A percentile compares a stretch with the other conserved stretches of the same genome.
These are phyloP conservation scores for Carex pumila DNA, from an alignment of 176 grass and related monocot genomes.

Conservation along the genomic window DNA sequence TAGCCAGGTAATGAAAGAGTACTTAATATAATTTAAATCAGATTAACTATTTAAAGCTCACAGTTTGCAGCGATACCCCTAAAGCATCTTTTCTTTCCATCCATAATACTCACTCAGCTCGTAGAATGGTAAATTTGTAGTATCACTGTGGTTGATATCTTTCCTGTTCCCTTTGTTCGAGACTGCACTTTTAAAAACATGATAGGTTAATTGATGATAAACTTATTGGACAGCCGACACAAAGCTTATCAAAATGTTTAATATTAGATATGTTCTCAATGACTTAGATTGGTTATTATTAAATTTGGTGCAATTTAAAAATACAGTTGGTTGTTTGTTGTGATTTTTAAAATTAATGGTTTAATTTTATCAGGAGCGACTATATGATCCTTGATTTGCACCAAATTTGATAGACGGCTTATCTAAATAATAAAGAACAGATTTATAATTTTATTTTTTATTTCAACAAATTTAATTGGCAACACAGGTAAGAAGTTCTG, in stretches of 20 bases:
- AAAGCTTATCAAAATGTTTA: neutral
- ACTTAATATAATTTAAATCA: neutral
- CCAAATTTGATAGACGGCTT: neutral
- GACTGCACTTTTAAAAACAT: neutral
- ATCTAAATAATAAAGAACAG: neutral
- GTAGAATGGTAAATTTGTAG: neutral
- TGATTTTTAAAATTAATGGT: neutral
- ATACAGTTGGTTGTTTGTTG: neutral
- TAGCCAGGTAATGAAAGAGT: slow-evolving; percentile 9
- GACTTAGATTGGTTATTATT: neutral
- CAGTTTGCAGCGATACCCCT: neutral
- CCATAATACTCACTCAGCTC: neutral
- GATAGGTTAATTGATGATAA: neutral
- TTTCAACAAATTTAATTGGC: neutral
- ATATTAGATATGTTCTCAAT: neutral
- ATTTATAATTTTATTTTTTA: neutral
- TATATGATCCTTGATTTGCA: neutral
- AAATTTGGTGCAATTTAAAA: neutral
- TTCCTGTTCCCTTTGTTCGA: neutral
- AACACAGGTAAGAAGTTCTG: neutral
- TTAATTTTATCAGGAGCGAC: neutral
- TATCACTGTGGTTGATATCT: neutral
- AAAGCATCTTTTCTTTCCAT: neutral
- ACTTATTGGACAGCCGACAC: neutral
- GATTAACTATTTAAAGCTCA: neutral